These are phyloP conservation scores for Gossypium herbaceum DNA, from an alignment of 345 rosid species.

Conservation along the genomic window DNA sequence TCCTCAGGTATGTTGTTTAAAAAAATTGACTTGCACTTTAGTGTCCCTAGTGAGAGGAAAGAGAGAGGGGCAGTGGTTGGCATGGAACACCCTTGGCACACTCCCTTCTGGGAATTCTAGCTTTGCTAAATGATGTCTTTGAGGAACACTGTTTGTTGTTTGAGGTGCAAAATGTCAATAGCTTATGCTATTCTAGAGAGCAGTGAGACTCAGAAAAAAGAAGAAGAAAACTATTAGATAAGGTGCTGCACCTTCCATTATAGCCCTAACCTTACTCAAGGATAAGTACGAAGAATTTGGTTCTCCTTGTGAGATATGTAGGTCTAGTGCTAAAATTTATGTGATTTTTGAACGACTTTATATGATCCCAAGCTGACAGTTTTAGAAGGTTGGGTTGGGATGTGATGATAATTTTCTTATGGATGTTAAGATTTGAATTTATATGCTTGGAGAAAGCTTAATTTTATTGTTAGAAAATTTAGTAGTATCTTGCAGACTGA, in stretches of 20 bases:
- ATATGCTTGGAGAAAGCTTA: neutral
- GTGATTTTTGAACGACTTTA: neutral
- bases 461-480: neutral
- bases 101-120: neutral
- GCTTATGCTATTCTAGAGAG: neutral
- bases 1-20: conserved; percentile 48
- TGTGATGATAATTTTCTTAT: conserved; percentile 3
- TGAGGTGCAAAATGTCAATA: neutral
- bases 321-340: neutral
- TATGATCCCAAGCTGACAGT: neutral
- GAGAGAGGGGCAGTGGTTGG: neutral
- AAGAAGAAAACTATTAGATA: neutral
- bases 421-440: neutral
- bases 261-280: neutral
- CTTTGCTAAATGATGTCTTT: neutral
- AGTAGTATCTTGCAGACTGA: neutral
- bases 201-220: neutral
- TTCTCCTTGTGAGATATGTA: neutral
- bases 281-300: neutral
- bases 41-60: neutral
- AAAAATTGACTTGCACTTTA: neutral
- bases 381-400: neutral
- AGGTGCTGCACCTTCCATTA: neutral
- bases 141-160: neutral
- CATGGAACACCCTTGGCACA: neutral